Conservation (phyloP, 352 stramenopile species). For the Phytophthora kernoviae region DNA sequence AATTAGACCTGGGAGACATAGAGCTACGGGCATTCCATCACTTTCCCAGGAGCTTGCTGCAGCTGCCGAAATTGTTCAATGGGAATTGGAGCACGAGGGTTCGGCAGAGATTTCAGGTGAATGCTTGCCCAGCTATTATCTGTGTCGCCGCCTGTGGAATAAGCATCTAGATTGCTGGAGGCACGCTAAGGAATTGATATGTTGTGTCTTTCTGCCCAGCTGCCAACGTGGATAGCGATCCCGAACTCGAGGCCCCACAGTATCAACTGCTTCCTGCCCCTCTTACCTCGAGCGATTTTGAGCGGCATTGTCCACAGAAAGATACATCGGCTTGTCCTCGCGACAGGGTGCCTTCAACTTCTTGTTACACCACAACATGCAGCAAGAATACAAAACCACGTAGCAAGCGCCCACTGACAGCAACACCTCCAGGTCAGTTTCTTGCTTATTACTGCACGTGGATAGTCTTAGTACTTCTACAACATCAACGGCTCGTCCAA, state of each 20-base stretch:
- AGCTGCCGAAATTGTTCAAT: conserved; percentile 49
- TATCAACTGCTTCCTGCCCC: conserved; percentile 27
- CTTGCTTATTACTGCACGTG: conserved; percentile 18
- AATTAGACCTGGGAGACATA: conserved; percentile 1
- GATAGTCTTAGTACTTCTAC: conserved; percentile 30
- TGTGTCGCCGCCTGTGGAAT: no score
- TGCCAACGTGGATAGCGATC: conserved; percentile 8
- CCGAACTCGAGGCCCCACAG: conserved; percentile 22
- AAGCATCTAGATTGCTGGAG: background rate
- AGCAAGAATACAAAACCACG: conserved; percentile 12
- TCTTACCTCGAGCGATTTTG: conserved; percentile 8
- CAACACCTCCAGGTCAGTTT: conserved; percentile 28
- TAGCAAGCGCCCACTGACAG: conserved; percentile 14
- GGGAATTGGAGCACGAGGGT: conserved; percentile 46
- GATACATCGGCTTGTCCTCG: background rate
- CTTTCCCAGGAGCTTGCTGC: conserved; percentile 46
- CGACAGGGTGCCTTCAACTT: background rate
- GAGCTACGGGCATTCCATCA: conserved; percentile 5
- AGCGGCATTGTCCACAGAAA: conserved; percentile 9
- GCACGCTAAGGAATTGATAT: background rate
- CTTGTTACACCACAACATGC: background rate
- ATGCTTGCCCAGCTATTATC: background rate
- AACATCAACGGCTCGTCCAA: conserved; percentile 40
- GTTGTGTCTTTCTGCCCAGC: background rate
- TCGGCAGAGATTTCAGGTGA: conserved; percentile 9